A percentile compares a stretch with the other conserved stretches of the same genome.
Conservation (phyloP, 2,329 filamentous ascomycete genomes). For the Microcyclospora pomicola region DNA sequence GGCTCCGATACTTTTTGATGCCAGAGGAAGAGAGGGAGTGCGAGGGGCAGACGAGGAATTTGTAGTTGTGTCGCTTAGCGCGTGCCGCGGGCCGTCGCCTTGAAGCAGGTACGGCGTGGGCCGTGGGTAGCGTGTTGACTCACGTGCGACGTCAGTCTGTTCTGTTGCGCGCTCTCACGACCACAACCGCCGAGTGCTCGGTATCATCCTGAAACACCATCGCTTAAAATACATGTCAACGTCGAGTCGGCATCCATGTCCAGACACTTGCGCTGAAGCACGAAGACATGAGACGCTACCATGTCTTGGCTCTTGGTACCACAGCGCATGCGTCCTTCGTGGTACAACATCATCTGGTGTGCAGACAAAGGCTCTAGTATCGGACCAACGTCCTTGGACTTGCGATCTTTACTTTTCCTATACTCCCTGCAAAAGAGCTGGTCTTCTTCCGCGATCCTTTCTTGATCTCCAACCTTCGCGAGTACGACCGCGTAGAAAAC, state of each 20-base stretch:
- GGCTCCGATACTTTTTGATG: constrained; percentile 51
- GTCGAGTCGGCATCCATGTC: constrained; percentile 1
- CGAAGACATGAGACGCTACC: too few relatives aligned
- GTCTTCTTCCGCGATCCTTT: too few relatives aligned
- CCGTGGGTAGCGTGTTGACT: background rate
- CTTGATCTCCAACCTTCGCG: too few relatives aligned
- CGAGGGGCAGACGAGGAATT: constrained; percentile 7
- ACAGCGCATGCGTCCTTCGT: too few relatives aligned
- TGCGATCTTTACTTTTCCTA: too few relatives aligned
- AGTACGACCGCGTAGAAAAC: too few relatives aligned
- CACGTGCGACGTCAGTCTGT: background rate
- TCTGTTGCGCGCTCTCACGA: background rate
- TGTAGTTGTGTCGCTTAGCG: constrained; percentile 1
- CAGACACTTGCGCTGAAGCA: background rate
- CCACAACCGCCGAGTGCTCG: background rate
- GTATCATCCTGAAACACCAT: constrained; percentile 1
- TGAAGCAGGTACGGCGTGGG: constrained; percentile 1
- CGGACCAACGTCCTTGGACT: too few relatives aligned
- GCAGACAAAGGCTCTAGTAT: too few relatives aligned
- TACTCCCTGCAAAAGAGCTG: too few relatives aligned
- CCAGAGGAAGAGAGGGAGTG: constrained; percentile 24
- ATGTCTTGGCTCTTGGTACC: too few relatives aligned
- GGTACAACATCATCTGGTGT: too few relatives aligned
- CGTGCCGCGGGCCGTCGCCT: too few relatives aligned
- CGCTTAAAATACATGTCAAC: background rate